Evolutionary conservation across 768 basidiomycete genomes (phyloP).

Genomic region (Pholiota molesta): DNA sequence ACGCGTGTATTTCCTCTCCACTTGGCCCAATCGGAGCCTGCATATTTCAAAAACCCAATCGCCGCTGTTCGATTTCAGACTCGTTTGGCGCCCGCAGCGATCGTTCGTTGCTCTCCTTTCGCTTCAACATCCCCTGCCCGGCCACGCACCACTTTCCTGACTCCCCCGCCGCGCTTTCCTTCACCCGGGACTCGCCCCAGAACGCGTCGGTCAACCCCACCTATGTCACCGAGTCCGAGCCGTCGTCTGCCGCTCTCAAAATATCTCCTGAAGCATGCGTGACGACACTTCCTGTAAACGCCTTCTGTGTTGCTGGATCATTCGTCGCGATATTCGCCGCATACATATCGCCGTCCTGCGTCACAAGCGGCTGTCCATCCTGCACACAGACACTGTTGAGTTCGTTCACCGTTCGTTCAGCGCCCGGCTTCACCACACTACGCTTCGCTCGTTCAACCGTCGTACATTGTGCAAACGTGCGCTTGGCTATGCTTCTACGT

Average conservation of each 20-base stretch:
- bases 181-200: slow-evolving; percentile 13
- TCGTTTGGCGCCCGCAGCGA: not conserved
- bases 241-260: slow-evolving; percentile 7
- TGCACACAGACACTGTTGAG: slow-evolving; percentile 6
- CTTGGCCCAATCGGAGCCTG: not conserved
- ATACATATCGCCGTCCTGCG: slow-evolving; percentile 14
- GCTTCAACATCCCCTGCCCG: not conserved
- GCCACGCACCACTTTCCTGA: slow-evolving; percentile 9
- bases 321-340: slow-evolving; percentile 7
- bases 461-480: slow-evolving; percentile 12
- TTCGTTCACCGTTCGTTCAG: too few relatives aligned
- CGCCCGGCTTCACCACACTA: too few relatives aligned
- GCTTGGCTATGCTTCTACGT: slow-evolving; percentile 6
- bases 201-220: slow-evolving; percentile 13
- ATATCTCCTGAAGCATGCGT: slow-evolving; percentile 11
- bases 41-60: not conserved
- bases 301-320: slow-evolving; percentile 12
- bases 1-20: not conserved
- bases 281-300: slow-evolving; percentile 5
- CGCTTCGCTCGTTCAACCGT: slow-evolving; percentile 12
- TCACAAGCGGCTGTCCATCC: slow-evolving; percentile 14
- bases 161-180: not conserved
- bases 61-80: not conserved
- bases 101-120: not conserved
- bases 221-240: slow-evolving; percentile 3